Conservation (phyloP, 768 basidiomycete genomes). For the Mycena rosella region DNA sequence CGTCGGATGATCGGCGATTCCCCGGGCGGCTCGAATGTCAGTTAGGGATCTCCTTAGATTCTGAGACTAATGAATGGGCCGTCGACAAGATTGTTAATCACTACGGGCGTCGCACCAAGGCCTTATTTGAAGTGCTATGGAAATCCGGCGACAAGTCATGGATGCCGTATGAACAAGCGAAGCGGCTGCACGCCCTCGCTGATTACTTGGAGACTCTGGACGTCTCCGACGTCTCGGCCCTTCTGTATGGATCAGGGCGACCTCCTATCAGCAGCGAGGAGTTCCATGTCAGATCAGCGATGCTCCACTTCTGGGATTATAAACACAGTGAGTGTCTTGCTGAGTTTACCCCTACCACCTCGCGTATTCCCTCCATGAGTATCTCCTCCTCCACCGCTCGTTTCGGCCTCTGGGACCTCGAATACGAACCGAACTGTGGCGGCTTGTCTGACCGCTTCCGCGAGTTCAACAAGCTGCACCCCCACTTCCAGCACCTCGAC, state of each 20-base stretch:
- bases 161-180: conserved; percentile 43
- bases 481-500: no score
- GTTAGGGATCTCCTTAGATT: neutral
- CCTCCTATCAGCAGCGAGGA: no score
- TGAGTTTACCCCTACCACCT: no score
- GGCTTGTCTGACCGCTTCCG: no score
- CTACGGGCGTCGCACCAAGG: conserved; percentile 32
- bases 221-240: conserved; percentile 13
- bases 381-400: no score
- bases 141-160: conserved; percentile 48
- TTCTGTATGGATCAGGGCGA: neutral
- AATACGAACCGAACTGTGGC: no score
- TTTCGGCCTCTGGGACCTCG: no score
- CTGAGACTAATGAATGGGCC: conserved; percentile 37
- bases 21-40: neutral
- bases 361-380: no score
- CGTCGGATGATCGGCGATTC: conserved; percentile 47
- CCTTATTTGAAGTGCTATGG: conserved; percentile 45
- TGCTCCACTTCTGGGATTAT: no score
- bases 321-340: no score
- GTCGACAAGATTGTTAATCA: conserved; percentile 43
- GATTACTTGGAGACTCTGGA: conserved; percentile 48
- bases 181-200: conserved; percentile 37
- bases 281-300: no score
- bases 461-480: no score